Evolutionary conservation across 1,284 basidiomycete genomes (phyloP).

Genomic region (Heterobasidion annosum): DNA sequence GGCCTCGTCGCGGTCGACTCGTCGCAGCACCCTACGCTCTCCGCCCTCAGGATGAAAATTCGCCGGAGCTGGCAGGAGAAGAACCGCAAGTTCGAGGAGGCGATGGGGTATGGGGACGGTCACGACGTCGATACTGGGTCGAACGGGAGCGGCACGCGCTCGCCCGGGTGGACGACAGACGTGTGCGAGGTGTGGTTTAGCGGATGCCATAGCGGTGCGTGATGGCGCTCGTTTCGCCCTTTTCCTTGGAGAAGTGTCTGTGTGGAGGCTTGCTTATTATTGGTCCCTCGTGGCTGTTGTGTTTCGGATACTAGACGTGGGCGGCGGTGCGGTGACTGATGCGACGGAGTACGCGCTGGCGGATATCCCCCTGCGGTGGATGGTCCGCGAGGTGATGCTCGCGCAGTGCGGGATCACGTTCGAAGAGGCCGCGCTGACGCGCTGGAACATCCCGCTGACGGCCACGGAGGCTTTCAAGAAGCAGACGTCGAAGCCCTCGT

Average conservation of each 20-base stretch:
- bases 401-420: slow-evolving; percentile 19
- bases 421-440: slow-evolving; percentile 15
- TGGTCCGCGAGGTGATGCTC: slow-evolving; percentile 21
- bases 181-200: slow-evolving; percentile 59
- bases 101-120: background rate
- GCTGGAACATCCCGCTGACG: slow-evolving; percentile 10
- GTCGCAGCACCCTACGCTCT: slow-evolving; percentile 13
- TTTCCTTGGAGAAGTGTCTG: too few species aligned
- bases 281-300: background rate
- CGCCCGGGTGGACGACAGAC: slow-evolving; percentile 23
- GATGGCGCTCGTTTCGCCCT: background rate
- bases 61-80: background rate
- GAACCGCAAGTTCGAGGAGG: background rate
- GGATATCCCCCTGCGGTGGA: slow-evolving; percentile 24
- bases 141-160: slow-evolving; percentile 5
- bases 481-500: background rate
- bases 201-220: slow-evolving; percentile 49
- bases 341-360: slow-evolving; percentile 12
- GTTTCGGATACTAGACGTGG: slow-evolving; percentile 40
- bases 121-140: background rate
- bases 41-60: background rate
- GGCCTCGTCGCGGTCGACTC: background rate
- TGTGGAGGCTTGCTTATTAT: too few species aligned
- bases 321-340: slow-evolving; percentile 31
- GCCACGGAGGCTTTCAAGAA: slow-evolving; percentile 1